Percentiles rank a stretch among this genome's conserved stretches.
Evolutionary conservation across 1,139 yeast genomes (phyloP).

Genomic region (Cylindricascospora bacillispora): DNA sequence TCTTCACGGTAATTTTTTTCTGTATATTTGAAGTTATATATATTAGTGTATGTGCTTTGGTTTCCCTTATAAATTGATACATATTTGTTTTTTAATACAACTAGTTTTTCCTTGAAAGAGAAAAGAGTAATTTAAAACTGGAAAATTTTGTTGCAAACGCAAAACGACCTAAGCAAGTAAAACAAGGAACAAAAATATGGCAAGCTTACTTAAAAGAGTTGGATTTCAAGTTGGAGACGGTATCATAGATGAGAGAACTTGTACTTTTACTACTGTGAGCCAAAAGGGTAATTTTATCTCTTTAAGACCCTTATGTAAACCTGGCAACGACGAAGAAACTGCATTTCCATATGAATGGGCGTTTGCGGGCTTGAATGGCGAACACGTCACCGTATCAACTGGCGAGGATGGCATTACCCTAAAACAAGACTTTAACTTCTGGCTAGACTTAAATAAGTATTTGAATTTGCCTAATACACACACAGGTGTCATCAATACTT

Average conservation of each 20-base stretch:
- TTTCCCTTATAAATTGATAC: no score
- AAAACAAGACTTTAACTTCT: slow-evolving; percentile 18
- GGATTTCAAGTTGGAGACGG: slow-evolving; percentile 20
- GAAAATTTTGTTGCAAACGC: no score
- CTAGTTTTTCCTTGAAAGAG: no score
- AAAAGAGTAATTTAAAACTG: no score
- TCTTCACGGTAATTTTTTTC: no score
- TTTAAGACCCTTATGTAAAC: slow-evolving; percentile 25
- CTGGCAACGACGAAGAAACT: slow-evolving; percentile 15
- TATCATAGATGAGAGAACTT: slow-evolving; percentile 18
- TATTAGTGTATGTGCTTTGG: no score
- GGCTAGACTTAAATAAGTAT: slow-evolving; percentile 21
- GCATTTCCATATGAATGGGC: slow-evolving; percentile 33
- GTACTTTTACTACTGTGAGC: slow-evolving; percentile 21
- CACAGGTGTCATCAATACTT: slow-evolving; percentile 19
- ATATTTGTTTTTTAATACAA: no score
- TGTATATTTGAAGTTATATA: no score
- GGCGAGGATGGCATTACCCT: slow-evolving; percentile 10
- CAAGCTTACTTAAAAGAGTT: slow-evolving; percentile 23
- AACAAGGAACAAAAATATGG: no score
- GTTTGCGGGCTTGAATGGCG: slow-evolving; percentile 27
- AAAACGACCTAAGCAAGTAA: no score
- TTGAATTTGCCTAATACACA: slow-evolving; percentile 18
- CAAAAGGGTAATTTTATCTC: slow-evolving; percentile 25
- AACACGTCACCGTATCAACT: slow-evolving; percentile 11